Conservation (phyloP, 169 alveolate species). For the Perkinsus chesapeaki region DNA sequence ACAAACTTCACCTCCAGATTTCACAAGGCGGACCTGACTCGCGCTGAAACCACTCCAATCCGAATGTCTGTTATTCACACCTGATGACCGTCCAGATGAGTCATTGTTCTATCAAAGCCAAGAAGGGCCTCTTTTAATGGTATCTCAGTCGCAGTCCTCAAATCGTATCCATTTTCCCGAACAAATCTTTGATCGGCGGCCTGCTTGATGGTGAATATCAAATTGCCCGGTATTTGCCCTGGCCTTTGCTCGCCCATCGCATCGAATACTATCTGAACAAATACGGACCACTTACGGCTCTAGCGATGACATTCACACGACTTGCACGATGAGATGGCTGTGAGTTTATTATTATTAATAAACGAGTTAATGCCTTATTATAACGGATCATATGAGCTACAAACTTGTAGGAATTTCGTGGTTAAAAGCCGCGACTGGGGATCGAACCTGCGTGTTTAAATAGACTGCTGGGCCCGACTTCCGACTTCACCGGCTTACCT, state of each 20-base stretch:
- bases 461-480: no score
- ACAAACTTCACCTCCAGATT: not conserved
- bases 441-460: no score
- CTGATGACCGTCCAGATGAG: constrained; percentile 13
- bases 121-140: constrained; percentile 9
- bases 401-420: no score
- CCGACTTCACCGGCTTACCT: not conserved
- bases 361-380: no score
- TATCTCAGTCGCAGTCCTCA: not conserved
- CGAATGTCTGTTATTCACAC: no score
- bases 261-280: not conserved
- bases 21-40: not conserved
- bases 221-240: constrained; percentile 11
- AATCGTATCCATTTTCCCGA: not conserved
- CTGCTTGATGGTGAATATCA: not conserved
- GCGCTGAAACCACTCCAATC: not conserved
- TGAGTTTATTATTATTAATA: no score
- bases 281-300: not conserved
- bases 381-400: no score
- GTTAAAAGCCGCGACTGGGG: no score
- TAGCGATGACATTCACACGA: not conserved
- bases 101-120: not conserved
- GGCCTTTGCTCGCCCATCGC: constrained; percentile 7
- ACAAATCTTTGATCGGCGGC: not conserved
- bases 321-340: no score